Evolutionary conservation across 2,329 filamentous ascomycete genomes (phyloP).

Genomic region (Aspergillus tamarii): DNA sequence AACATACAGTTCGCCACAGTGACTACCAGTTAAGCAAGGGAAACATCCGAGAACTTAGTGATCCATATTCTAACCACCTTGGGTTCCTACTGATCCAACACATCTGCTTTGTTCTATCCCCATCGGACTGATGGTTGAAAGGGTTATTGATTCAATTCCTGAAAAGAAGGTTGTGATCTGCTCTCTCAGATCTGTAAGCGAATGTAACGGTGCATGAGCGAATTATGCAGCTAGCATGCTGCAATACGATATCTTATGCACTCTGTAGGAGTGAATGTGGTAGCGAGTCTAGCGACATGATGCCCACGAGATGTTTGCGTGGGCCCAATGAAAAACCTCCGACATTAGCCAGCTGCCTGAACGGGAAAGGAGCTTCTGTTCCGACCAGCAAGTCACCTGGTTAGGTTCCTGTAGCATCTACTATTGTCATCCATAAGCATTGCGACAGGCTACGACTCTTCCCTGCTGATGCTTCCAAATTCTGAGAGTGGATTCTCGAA

Average conservation of each 20-base stretch:
- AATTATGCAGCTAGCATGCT: not conserved
- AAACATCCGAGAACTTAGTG: not conserved
- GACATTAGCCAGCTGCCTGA: not conserved
- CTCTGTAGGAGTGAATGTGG: not conserved
- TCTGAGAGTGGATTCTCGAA: not conserved
- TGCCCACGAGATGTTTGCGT: not conserved
- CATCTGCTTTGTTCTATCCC: not conserved
- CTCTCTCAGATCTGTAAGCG: not conserved
- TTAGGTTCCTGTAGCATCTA: not conserved
- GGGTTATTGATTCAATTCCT: not conserved
- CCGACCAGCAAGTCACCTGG: not conserved
- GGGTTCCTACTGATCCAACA: not conserved
- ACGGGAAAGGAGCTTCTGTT: not conserved
- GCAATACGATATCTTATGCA: not conserved
- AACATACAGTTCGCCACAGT: not conserved
- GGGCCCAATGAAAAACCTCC: not conserved
- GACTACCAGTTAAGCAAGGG: not conserved
- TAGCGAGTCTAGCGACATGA: not conserved
- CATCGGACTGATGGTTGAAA: not conserved
- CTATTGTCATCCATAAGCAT: not conserved
- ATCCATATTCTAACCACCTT: not conserved
- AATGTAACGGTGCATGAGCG: not conserved
- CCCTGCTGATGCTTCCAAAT: not conserved
- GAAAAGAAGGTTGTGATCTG: not conserved
- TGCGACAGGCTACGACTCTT: not conserved